Base-by-base conservation (phyloP, 441 rosid species). In the Eutrema salsugineum region DNA sequence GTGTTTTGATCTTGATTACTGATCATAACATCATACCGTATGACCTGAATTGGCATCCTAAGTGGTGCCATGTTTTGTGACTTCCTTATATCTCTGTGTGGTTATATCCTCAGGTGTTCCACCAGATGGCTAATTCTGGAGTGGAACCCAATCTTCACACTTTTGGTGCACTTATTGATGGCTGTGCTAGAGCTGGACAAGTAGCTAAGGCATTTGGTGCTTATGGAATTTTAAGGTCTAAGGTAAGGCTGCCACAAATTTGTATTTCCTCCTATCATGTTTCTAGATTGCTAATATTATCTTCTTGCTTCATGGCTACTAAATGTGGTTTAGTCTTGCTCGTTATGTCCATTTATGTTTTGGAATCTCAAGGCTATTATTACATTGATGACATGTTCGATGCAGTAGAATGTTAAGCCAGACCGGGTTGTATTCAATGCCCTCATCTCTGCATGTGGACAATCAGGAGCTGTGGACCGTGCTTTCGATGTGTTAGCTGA, bases 161-260 rank as follows among this genome's bases (percentile, higher is more conserved):
- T 6, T 94, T 85, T 73, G 97, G 99, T 71, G 90, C 99, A 49
- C 91, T 94, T 68, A 94, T 94, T 68, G 99, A 90, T 90, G 99
- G 99, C 54, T 94, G 99, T 83, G 99, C 88, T 35, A 88, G 84
- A 85, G 97, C 90, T 51, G 97, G 99, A 66, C 97, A 94, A 84
- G 85, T 94, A 61, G 95, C 97, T 36, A 94, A 94, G 84, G 97
- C 99, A 47, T 94, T 94, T 86, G 99, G 99, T 80, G 97, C 99
- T 59, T 91, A 94, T 76, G 99, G 99, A 19, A 88, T 94, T 79
- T 72, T 94, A 89, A 91, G 99, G 84, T 89, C 97, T 61, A 94
- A 94, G 97, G 99, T 94, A 86, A 33, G 77, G 51, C 55, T 63
- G 60, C 17, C 54, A 70, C 27, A 59, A 70, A 71, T 63, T 65